phyloP scores from a whole-genome alignment of 1,139 yeast genomes.

The Diutina sp. region DNA sequence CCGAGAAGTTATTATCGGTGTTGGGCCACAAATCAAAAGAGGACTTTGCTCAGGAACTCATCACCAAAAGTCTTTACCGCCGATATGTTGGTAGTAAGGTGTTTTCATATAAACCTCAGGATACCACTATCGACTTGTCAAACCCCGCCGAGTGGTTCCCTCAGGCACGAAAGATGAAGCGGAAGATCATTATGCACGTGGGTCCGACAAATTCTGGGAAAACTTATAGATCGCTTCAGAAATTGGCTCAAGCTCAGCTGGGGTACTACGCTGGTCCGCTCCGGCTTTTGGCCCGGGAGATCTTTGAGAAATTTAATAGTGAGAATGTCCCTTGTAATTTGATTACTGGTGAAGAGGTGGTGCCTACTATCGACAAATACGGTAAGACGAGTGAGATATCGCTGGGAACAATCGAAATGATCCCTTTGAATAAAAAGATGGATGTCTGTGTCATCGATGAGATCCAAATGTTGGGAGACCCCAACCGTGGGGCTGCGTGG shows the following conservation, averaged over 20 bases:
- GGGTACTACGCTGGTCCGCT: conserved; percentile 96
- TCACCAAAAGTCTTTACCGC: background rate
- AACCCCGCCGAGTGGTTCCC: conserved; percentile 88
- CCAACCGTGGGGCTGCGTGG: conserved; percentile 86
- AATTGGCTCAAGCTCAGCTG: conserved; percentile 51
- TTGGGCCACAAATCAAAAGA: background rate
- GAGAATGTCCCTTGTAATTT: conserved; percentile 67
- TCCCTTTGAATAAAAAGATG: conserved; percentile 49
- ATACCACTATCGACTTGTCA: conserved; percentile 13
- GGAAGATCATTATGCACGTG: conserved; percentile 78
- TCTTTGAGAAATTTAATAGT: conserved; percentile 64
- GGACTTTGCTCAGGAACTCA: background rate
- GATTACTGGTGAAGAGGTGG: conserved; percentile 87
- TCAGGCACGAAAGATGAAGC: conserved; percentile 63
- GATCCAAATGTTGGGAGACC: conserved; percentile 87
- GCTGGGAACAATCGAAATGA: conserved; percentile 92
- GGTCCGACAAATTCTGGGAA: conserved; percentile 99
- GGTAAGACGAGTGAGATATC: conserved; percentile 67
- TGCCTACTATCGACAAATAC: conserved; percentile 50
- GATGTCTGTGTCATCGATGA: conserved; percentile 93
- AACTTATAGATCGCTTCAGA: conserved; percentile 69
- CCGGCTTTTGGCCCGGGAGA: conserved; percentile 79
- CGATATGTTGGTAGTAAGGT: background rate
- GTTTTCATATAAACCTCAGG: background rate
- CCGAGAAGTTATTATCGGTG: background rate